A percentile compares a stretch with the other conserved stretches of the same genome.
Conservation (phyloP, 148 eudicot genomes). For the Tetragonia tetragonoides region DNA sequence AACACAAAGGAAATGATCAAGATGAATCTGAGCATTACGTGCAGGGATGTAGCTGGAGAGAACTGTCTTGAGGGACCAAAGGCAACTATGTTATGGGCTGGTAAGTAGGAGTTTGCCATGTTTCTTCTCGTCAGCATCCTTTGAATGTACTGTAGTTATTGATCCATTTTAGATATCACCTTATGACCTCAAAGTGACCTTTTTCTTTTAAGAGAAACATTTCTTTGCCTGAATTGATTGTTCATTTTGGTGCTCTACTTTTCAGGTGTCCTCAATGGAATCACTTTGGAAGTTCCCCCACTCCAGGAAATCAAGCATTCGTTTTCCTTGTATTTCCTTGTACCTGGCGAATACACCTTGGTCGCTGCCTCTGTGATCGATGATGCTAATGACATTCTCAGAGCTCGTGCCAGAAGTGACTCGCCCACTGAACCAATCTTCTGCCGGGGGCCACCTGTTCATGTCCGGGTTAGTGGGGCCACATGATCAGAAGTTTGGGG, state of each 20-base stretch:
- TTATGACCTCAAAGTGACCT: neutral
- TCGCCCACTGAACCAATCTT: slow-evolving; percentile 76
- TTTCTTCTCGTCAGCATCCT: neutral
- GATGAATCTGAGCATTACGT: slow-evolving; percentile 67
- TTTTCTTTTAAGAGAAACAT: too few relatives aligned
- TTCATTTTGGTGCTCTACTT: neutral
- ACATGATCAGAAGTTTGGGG: slow-evolving; percentile 22
- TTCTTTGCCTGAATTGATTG: neutral
- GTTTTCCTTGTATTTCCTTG: slow-evolving; percentile 79
- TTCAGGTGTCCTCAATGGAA: slow-evolving; percentile 71
- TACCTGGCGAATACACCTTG: slow-evolving; percentile 94
- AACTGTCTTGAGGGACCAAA: slow-evolving; percentile 84
- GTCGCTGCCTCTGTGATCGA: slow-evolving; percentile 86
- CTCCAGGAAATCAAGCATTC: slow-evolving; percentile 78
- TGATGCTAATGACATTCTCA: slow-evolving; percentile 85
- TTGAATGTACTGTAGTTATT: neutral
- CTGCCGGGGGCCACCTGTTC: slow-evolving; percentile 93
- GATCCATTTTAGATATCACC: neutral
- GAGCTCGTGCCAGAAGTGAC: slow-evolving; percentile 78
- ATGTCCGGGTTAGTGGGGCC: slow-evolving; percentile 73
- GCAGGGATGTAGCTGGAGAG: slow-evolving; percentile 96
- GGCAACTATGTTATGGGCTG: slow-evolving; percentile 88
- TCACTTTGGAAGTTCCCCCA: slow-evolving; percentile 83
- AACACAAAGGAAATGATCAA: slow-evolving; percentile 81
- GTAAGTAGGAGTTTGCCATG: slow-evolving; percentile 34